These are phyloP conservation scores for Torulaspora globosa DNA, from an alignment of 1,139 yeast genomes.

Conservation along the genomic window DNA sequence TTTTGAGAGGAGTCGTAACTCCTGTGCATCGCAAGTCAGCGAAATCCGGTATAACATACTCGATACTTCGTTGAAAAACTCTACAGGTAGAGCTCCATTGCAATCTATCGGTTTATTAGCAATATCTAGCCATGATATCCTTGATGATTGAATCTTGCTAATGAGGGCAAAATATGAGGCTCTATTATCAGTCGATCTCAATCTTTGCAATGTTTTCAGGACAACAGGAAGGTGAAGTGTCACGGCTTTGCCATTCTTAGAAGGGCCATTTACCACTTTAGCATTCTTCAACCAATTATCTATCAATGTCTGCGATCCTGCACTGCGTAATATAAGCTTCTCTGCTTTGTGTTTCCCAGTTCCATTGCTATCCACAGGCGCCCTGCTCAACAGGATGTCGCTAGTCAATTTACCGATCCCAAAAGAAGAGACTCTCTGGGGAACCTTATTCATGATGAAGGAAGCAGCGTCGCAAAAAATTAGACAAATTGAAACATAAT, in stretches of 20 bases:
- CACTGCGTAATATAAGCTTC: neutral
- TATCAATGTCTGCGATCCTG: slow-evolving; percentile 12
- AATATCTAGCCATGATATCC: slow-evolving; percentile 23
- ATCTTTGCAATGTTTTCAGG: slow-evolving; percentile 21
- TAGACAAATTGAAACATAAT: neutral
- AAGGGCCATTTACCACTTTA: neutral
- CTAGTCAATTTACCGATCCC: neutral
- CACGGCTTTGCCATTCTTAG: neutral
- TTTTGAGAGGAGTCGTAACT: slow-evolving; percentile 18
- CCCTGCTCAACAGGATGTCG: neutral
- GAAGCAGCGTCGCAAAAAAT: neutral
- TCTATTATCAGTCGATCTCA: slow-evolving; percentile 18
- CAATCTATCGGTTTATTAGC: slow-evolving; percentile 9
- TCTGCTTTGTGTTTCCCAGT: neutral
- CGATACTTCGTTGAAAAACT: slow-evolving; percentile 26
- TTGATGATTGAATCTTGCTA: slow-evolving; percentile 20
- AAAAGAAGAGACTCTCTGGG: neutral
- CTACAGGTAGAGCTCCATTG: slow-evolving; percentile 19
- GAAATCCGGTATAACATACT: slow-evolving; percentile 23
- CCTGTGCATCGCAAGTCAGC: slow-evolving; percentile 7
- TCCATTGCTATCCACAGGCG: neutral
- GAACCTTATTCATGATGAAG: neutral
- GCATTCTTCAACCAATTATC: slow-evolving; percentile 25
- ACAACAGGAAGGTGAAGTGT: slow-evolving; percentile 17
- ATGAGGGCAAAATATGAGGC: slow-evolving; percentile 23